Evolutionary conservation across 306 rosid species (phyloP).

Genomic region (Sophora flavescens): DNA sequence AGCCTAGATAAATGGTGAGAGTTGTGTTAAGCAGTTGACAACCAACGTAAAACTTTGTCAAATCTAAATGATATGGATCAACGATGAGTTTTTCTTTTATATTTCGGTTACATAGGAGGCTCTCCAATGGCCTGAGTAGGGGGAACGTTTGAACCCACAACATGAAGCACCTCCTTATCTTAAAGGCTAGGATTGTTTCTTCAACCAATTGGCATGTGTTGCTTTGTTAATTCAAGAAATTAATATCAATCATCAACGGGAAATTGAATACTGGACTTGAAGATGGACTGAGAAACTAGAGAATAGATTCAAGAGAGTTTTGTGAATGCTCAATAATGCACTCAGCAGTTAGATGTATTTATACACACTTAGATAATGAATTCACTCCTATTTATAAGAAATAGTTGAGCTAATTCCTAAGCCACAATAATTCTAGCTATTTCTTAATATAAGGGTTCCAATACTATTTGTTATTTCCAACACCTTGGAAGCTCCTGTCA

Average conservation of each 20-base stretch:
- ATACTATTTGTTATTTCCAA: neutral
- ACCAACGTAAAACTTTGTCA: no score
- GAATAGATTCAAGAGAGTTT: neutral
- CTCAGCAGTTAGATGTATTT: neutral
- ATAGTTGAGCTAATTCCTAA: neutral
- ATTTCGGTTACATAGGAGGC: neutral
- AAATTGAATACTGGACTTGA: neutral
- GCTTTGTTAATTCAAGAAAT: constrained; percentile 32
- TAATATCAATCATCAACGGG: neutral
- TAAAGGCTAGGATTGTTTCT: neutral
- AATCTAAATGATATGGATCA: no score
- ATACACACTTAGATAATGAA: neutral
- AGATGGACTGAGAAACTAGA: no score
- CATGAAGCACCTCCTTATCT: neutral
- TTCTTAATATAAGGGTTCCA: neutral
- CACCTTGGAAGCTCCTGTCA: constrained; percentile 5
- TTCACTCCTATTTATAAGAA: neutral
- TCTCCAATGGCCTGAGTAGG: neutral
- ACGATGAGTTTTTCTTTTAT: no score
- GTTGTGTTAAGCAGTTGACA: no score
- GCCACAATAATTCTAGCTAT: neutral
- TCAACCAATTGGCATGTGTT: constrained; percentile 18
- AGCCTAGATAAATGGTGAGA: no score
- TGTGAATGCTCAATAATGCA: neutral
- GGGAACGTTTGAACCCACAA: neutral